These are phyloP conservation scores for Phytophthora podocarpi DNA, from an alignment of 352 stramenopile species.

Conservation along the genomic window DNA sequence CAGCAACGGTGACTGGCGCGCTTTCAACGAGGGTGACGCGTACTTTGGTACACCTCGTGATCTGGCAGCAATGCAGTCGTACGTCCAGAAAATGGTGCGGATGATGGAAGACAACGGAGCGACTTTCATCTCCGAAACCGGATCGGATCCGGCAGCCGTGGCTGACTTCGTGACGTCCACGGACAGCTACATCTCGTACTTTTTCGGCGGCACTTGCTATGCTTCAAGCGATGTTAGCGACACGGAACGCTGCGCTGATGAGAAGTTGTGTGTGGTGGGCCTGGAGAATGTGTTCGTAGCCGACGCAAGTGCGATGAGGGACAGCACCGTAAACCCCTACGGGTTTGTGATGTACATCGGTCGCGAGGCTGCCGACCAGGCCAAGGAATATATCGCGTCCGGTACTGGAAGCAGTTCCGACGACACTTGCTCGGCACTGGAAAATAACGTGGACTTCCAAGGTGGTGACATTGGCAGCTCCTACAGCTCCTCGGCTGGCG, in stretches of 20 bases:
- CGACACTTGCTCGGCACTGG: constrained; percentile 29
- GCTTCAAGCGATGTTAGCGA: constrained; percentile 49
- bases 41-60: constrained; percentile 58
- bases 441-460: constrained; percentile 50
- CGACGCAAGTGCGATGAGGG: constrained; percentile 59
- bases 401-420: constrained; percentile 8
- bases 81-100: constrained; percentile 46
- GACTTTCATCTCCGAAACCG: constrained; percentile 47
- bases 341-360: constrained; percentile 83
- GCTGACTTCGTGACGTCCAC: constrained; percentile 46
- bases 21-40: constrained; percentile 40
- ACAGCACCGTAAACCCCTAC: constrained; percentile 70
- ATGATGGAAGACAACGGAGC: constrained; percentile 40
- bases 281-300: constrained; percentile 68
- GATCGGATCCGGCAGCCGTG: constrained; percentile 32
- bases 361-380: constrained; percentile 52
- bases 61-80: constrained; percentile 58
- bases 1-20: constrained; percentile 44
- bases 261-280: constrained; percentile 56
- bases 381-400: constrained; percentile 34
- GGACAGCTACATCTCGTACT: constrained; percentile 50
- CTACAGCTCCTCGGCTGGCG: constrained; percentile 30
- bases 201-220: constrained; percentile 79
- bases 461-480: constrained; percentile 44
- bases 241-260: constrained; percentile 57